Evolutionary conservation across 305 asterid genomes (phyloP).

Genomic region (Fraxinus sp.): DNA sequence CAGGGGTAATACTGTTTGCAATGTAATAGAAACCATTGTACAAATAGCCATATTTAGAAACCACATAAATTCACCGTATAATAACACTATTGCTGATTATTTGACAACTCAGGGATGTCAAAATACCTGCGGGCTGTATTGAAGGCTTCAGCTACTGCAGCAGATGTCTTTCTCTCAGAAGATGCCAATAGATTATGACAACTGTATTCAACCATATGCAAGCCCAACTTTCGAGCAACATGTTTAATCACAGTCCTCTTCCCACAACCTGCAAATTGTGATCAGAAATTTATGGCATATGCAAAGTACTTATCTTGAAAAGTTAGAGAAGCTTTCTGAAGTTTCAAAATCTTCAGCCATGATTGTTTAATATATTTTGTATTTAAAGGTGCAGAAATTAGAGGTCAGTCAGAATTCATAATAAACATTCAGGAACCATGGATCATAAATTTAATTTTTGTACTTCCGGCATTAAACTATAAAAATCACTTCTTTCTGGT

Average conservation of each 20-base stretch:
- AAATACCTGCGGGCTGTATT: constrained; percentile 70
- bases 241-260: constrained; percentile 80
- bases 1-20: neutral
- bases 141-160: constrained; percentile 85
- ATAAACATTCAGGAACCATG: neutral
- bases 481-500: neutral
- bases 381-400: neutral
- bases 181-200: constrained; percentile 75
- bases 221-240: constrained; percentile 81
- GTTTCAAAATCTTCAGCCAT: constrained; percentile 8
- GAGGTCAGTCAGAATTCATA: neutral
- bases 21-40: constrained; percentile 12
- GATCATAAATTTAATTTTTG: constrained; percentile 8
- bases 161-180: constrained; percentile 77
- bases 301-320: neutral
- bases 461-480: neutral
- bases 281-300: constrained; percentile 24
- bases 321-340: neutral
- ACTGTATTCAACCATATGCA: constrained; percentile 88
- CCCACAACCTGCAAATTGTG: constrained; percentile 69
- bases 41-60: constrained; percentile 4
- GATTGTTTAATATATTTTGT: neutral
- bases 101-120: constrained; percentile 24
- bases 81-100: constrained; percentile 15
- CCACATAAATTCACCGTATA: constrained; percentile 9